Evolutionary conservation across 331 rosid species (phyloP).

Genomic region (Dryas integrifolia): DNA sequence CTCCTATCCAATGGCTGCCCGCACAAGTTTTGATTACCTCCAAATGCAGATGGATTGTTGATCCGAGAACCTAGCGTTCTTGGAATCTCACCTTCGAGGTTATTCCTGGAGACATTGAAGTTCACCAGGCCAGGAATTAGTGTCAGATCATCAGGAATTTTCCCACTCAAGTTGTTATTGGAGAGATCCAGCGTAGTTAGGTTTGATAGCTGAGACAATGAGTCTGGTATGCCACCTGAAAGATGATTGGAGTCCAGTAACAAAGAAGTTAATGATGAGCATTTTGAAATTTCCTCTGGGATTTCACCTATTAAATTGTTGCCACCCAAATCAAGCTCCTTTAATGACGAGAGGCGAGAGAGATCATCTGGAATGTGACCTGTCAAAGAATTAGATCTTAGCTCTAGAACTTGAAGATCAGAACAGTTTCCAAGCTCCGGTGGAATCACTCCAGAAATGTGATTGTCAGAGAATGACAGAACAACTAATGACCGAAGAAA

Average conservation of each 20-base stretch:
- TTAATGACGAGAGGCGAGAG: constrained; percentile 53
- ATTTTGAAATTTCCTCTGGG: constrained; percentile 64
- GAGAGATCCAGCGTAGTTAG: constrained; percentile 69
- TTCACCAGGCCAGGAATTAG: constrained; percentile 44
- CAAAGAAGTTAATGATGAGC: constrained; percentile 50
- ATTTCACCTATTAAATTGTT: constrained; percentile 71
- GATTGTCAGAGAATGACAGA: constrained; percentile 72
- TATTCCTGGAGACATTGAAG: constrained; percentile 73
- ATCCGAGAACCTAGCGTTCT: constrained; percentile 57
- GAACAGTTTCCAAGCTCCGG: constrained; percentile 80
- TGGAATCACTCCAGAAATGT: constrained; percentile 59
- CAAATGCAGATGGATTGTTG: constrained; percentile 53
- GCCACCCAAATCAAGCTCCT: constrained; percentile 63
- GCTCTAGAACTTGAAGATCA: constrained; percentile 55
- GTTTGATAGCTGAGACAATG: constrained; percentile 53
- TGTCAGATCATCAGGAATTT: constrained; percentile 56
- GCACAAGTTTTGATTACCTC: constrained; percentile 55
- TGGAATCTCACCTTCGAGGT: constrained; percentile 76
- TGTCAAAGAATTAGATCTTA: constrained; percentile 52
- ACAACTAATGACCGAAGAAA: constrained; percentile 64
- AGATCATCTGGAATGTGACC: constrained; percentile 62
- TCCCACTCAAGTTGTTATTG: constrained; percentile 68
- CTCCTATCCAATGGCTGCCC: constrained; percentile 60
- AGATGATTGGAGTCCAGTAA: constrained; percentile 57
- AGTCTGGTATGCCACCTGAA: constrained; percentile 63